phyloP scores from a whole-genome alignment of 1,284 basidiomycete genomes.

The Inonotus obliquus region DNA sequence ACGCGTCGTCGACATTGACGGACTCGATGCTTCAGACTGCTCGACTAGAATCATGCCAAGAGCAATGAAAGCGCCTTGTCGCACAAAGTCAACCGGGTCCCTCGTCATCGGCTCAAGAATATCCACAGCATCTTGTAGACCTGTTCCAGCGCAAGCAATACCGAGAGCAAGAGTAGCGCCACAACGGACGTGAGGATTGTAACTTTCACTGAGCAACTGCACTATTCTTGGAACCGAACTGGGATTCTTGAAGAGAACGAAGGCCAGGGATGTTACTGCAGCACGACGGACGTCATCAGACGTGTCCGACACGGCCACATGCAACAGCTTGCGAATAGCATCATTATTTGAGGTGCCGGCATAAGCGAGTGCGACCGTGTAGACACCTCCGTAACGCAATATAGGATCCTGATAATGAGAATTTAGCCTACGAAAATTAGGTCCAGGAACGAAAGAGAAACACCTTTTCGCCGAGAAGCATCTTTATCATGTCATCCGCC shows the following conservation, averaged over 20 bases:
- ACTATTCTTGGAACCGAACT: conserved; percentile 92
- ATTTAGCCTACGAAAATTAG: conserved; percentile 4
- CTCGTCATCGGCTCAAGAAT: conserved; percentile 96
- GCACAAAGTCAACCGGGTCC: conserved; percentile 94
- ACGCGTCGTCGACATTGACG: conserved; percentile 76
- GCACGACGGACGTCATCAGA: conserved; percentile 94
- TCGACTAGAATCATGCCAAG: conserved; percentile 95
- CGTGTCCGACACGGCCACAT: conserved; percentile 95
- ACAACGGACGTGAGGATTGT: conserved; percentile 97
- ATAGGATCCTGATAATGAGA: conserved; percentile 73
- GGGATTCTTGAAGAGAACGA: conserved; percentile 94
- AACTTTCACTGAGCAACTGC: conserved; percentile 92
- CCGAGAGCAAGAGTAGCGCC: conserved; percentile 93
- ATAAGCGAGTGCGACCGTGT: conserved; percentile 91
- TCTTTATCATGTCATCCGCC: conserved; percentile 75
- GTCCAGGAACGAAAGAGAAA: conserved; percentile 18
- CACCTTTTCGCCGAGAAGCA: conserved; percentile 83
- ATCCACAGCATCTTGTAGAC: conserved; percentile 90
- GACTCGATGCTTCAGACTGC: conserved; percentile 85
- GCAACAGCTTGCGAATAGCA: conserved; percentile 84
- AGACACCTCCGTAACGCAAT: conserved; percentile 92
- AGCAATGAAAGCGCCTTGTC: conserved; percentile 94
- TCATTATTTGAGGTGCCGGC: conserved; percentile 92
- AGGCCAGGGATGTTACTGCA: conserved; percentile 91
- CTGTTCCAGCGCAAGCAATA: conserved; percentile 96